Base-by-base conservation (phyloP, 805 yeast species). In the Monosporozyma solicola region DNA sequence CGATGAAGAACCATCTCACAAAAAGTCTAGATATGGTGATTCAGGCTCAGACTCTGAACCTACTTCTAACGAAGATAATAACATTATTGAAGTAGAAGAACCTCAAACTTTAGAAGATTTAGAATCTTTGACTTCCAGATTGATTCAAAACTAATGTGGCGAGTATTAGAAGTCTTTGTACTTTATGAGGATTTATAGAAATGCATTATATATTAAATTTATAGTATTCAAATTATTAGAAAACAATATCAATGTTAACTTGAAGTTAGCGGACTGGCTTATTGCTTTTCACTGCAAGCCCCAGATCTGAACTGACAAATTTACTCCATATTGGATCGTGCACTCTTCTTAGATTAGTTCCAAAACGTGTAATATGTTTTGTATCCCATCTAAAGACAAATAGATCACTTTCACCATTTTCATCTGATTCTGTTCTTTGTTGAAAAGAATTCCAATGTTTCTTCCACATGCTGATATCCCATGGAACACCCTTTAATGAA, bases 101-200 rank as follows among this genome's bases (percentile, higher is more conserved):
- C 97, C 97, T 15, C 86, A 88, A 62, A 86, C 96, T 16, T 74
- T 94, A 67, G 97, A 89, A 68, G 99, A 94, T 65, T 78, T 94
- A 69, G 99, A 94, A 74, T 90, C 95, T 49, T 79, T 88, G 72
- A 84, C 96, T 2, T 78, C 77, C 25, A 74, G 69, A 61, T 67
- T 78, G 49, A 61, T 76, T 24, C 53, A 54, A 41, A 45, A 44
- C n/a, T 54, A 41, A 48, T 9, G 4, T 10, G 24, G 11, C 25
- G 15, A 24, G 20, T 47, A 13, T 35, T 10, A 8, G 22, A 46
- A 20, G 24, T 5, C 7, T 32, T 5, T 32, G 41, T 46, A 46
- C 35, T 20, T 46, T 46, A 32, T 32, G 13, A 24, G 11, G 10
- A 32, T 33, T 33, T 32, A 47, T 47, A 47, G 43, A 47, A 32